These are phyloP conservation scores for Mycogone perniciosa DNA, from an alignment of 2,329 filamentous ascomycete genomes.

Conservation along the genomic window DNA sequence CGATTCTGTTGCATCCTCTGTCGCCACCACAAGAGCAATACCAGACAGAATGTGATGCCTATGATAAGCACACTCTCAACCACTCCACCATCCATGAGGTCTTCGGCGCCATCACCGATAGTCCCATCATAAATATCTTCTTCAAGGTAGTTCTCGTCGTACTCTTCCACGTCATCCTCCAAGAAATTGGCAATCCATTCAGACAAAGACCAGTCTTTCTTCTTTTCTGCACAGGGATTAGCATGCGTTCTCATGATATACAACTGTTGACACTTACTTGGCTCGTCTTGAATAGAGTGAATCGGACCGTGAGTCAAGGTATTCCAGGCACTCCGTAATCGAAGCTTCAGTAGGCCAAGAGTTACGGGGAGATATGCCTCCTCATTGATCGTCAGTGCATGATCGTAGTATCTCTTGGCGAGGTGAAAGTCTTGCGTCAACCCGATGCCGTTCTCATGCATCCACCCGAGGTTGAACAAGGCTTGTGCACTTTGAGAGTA, in stretches of 20 bases:
- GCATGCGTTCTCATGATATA: not conserved
- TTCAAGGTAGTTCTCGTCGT: conserved; percentile 52
- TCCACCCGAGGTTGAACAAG: conserved; percentile 96
- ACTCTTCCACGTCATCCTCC: conserved; percentile 61
- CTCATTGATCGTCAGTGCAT: conserved; percentile 81
- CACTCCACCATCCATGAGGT: conserved; percentile 68
- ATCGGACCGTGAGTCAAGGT: conserved; percentile 83
- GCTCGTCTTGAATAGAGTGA: conserved; percentile 87
- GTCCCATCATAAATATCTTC: conserved; percentile 50
- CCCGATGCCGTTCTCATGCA: conserved; percentile 95
- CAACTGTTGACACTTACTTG: conserved; percentile 49
- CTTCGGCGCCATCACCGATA: conserved; percentile 54
- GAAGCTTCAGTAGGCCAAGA: conserved; percentile 77
- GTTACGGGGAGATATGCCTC: conserved; percentile 94
- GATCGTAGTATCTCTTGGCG: conserved; percentile 92
- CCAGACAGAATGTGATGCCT: conserved; percentile 65
- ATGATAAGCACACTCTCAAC: conserved; percentile 82
- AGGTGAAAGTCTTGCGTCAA: conserved; percentile 94
- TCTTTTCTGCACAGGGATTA: conserved; percentile 44
- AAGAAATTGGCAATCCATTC: conserved; percentile 89
- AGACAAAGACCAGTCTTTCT: conserved; percentile 67
- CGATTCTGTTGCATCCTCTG: conserved; percentile 60
- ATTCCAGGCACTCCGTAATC: conserved; percentile 88
- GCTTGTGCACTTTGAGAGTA: conserved; percentile 90
- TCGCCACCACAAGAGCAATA: conserved; percentile 75